phyloP scores from a whole-genome alignment of 2,329 filamentous ascomycete species.

The Aschersonia sp. region DNA sequence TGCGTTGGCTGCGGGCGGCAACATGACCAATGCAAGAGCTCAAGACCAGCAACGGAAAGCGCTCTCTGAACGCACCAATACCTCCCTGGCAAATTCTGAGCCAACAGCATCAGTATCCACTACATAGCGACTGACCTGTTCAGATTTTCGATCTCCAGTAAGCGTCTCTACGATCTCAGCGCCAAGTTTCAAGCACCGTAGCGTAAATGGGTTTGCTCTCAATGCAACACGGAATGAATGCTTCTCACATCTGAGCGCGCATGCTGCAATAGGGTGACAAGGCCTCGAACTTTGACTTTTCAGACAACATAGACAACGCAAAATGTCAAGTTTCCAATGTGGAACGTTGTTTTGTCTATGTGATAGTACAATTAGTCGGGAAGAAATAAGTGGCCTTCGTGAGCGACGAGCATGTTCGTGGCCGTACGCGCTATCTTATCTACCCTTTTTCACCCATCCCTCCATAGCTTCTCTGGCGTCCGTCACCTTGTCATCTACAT shows the following conservation, averaged over 20 bases:
- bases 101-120: slow-evolving; percentile 9
- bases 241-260: too few species aligned
- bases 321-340: too few species aligned
- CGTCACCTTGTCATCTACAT: slow-evolving; percentile 69
- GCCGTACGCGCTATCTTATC: slow-evolving; percentile 27
- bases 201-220: too few species aligned
- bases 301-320: too few species aligned
- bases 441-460: slow-evolving; percentile 83
- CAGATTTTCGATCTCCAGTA: too few species aligned
- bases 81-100: slow-evolving; percentile 9
- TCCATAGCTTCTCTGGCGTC: slow-evolving; percentile 65
- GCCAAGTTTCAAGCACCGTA: too few species aligned
- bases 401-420: background rate
- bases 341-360: background rate
- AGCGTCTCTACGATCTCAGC: too few species aligned
- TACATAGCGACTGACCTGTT: slow-evolving; percentile 3
- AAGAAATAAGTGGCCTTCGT: background rate
- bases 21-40: slow-evolving; percentile 24
- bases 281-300: background rate
- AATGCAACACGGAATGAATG: too few species aligned
- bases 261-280: too few species aligned
- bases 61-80: slow-evolving; percentile 19
- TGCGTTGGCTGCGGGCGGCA: slow-evolving; percentile 33
- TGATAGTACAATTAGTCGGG: slow-evolving; percentile 18
- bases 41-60: slow-evolving; percentile 17